Evolutionary conservation across 805 yeast genomes (phyloP), one percentile per base, ranked within the genome.

Genomic region (Ogataea salicorniae): DNA sequence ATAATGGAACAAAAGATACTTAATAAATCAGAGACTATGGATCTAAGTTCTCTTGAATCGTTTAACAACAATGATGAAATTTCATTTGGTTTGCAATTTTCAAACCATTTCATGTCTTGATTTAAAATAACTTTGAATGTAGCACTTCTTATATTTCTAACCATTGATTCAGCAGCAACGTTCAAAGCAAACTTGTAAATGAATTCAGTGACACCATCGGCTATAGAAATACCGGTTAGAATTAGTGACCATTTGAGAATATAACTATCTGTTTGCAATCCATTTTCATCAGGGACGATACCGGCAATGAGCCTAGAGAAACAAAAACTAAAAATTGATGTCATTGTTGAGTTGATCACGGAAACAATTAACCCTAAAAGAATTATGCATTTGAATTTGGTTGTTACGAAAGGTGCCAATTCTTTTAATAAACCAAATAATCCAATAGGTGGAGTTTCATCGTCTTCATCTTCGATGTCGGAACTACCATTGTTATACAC

Each of bases 251-350:
- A 89, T 57, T 74, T 76, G 6, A 74, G 47, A 47, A 75, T 57
- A 39, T 72, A 72, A 1, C 45, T 36, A 7, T 36, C 34, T 4
- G 55, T 11, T 0, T 67, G 52, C 1, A 66, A 54, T 2, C 69
- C 67, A 8, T 61, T 55, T 29, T 65, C 36, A 39, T 66, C 43
- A 50, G 85, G 80, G 9, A 87, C 72, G 57, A 88, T 78, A 14
- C 83, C 84, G 22, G 75, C 64, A 7, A 92, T 66, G 8, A 92
- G 66, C 49, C 81, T 80, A 1, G 97, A 79, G 52, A 91, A 80
- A 26, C 85, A 77, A 60, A 67, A 90, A 0, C 97, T 86, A 52
- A 94, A 89, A 0, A 87, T 66, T 0, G 98, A 97, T 49, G 80
- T 83, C 1, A 79, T 64, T 0, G 75, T 75, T 11, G 95, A 91